Evolutionary conservation across 2,329 filamentous ascomycete genomes (phyloP).

Genomic region (Ophiostoma himal-ulmi): DNA sequence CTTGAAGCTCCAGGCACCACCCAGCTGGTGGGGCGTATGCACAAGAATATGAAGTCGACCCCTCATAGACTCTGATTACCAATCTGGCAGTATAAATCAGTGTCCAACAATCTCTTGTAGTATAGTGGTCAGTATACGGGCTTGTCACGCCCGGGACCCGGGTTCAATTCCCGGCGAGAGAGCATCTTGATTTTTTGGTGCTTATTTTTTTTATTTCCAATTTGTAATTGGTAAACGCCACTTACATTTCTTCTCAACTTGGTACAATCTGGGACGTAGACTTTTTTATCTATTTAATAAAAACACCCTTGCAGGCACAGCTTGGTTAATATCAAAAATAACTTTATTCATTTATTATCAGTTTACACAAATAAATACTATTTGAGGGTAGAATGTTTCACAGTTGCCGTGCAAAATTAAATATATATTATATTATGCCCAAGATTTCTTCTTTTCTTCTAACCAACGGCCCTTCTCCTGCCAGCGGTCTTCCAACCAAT

Average conservation of each 20-base stretch:
- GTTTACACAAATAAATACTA: no score
- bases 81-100: background rate
- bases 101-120: slow-evolving; percentile 3
- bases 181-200: background rate
- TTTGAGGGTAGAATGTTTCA: no score
- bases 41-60: no score
- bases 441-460: background rate
- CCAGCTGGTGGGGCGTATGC: background rate
- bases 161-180: slow-evolving; percentile 8
- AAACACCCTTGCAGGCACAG: no score
- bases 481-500: background rate
- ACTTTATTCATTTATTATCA: no score
- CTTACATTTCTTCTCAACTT: no score
- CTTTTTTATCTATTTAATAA: background rate
- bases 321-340: no score
- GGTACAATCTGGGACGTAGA: no score
- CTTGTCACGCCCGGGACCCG: slow-evolving; percentile 17
- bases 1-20: background rate
- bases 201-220: background rate
- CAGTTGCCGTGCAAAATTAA: background rate
- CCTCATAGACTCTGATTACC: background rate
- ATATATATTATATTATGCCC: background rate
- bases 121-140: slow-evolving; percentile 18
- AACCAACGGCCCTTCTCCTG: background rate
- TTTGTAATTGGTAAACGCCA: background rate